Conservation (phyloP, 2,329 filamentous ascomycete species). For the Fusarium ramigenum region DNA sequence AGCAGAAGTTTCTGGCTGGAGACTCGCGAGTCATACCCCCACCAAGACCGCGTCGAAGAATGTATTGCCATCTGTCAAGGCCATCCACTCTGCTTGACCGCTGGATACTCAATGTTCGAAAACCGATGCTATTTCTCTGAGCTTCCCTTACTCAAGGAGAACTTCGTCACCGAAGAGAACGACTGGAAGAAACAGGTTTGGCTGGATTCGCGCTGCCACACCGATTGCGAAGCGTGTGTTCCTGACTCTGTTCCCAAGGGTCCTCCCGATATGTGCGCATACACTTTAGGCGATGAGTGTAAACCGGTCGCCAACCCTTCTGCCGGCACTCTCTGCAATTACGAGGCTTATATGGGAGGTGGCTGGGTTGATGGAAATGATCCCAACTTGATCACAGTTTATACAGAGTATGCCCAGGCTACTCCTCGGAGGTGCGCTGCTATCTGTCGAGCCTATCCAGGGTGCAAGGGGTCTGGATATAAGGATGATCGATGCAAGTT, state of each 20-base stretch:
- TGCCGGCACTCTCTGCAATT: not conserved
- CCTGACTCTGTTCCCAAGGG: not conserved
- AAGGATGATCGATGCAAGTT: conserved; percentile 8
- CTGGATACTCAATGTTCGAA: not conserved
- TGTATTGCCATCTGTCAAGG: conserved; percentile 7
- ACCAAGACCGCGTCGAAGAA: not conserved
- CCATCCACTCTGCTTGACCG: not conserved
- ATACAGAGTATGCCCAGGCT: not conserved
- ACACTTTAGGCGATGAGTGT: not conserved
- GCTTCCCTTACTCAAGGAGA: not conserved
- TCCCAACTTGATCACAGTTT: not conserved
- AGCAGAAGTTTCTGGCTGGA: not conserved
- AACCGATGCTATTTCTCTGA: conserved; percentile 7
- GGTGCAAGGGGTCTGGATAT: conserved; percentile 9
- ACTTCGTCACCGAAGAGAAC: not conserved
- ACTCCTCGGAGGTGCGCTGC: not conserved
- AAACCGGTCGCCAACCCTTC: not conserved
- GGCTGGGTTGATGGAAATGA: not conserved
- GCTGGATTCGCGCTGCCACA: not conserved
- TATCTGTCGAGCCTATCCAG: not conserved
- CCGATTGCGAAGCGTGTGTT: not conserved
- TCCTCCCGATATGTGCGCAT: not conserved
- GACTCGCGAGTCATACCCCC: not conserved
- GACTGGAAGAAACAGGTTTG: not conserved
- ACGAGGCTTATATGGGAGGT: not conserved